Conservation (phyloP, 129 eudicot species). For the Flaveria linearis region DNA sequence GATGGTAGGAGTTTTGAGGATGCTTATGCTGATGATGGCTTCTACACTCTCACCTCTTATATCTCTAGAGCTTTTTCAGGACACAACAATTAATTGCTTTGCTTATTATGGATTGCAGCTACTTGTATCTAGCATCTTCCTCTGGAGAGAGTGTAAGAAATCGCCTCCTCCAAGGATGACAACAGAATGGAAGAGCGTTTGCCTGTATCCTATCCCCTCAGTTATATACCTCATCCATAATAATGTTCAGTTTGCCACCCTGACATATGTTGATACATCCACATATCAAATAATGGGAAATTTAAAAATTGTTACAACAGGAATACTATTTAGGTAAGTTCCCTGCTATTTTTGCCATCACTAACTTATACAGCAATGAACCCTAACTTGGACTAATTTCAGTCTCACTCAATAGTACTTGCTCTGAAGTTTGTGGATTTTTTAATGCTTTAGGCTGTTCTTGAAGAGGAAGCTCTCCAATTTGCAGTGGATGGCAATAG, state of each 20-base stretch:
- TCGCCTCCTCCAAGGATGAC: slow-evolving; percentile 78
- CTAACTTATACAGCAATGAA: slow-evolving; percentile 1
- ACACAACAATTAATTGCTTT: slow-evolving; percentile 11
- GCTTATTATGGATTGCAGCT: slow-evolving; percentile 54
- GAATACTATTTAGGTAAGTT: slow-evolving; percentile 64
- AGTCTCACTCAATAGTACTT: slow-evolving; percentile 2
- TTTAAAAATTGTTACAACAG: slow-evolving; percentile 79
- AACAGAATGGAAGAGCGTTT: slow-evolving; percentile 73
- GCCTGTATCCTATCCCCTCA: slow-evolving; percentile 82
- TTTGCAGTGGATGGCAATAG: too few species aligned
- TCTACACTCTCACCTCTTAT: slow-evolving; percentile 14
- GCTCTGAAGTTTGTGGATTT: slow-evolving; percentile 9
- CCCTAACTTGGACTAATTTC: background rate
- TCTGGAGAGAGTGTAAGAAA: slow-evolving; percentile 65
- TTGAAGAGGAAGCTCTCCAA: too few species aligned
- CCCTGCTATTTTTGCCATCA: background rate
- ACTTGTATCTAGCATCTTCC: slow-evolving; percentile 60
- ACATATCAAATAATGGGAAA: slow-evolving; percentile 88
- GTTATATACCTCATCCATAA: slow-evolving; percentile 86
- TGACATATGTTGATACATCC: slow-evolving; percentile 84
- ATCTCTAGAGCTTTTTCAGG: background rate
- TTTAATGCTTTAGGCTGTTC: slow-evolving; percentile 40
- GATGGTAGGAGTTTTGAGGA: slow-evolving; percentile 12
- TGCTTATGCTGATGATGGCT: slow-evolving; percentile 18
- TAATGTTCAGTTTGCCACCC: slow-evolving; percentile 85